Evolutionary conservation across 1,139 yeast genomes (phyloP).

Genomic region (Geotrichum klebahnii): DNA sequence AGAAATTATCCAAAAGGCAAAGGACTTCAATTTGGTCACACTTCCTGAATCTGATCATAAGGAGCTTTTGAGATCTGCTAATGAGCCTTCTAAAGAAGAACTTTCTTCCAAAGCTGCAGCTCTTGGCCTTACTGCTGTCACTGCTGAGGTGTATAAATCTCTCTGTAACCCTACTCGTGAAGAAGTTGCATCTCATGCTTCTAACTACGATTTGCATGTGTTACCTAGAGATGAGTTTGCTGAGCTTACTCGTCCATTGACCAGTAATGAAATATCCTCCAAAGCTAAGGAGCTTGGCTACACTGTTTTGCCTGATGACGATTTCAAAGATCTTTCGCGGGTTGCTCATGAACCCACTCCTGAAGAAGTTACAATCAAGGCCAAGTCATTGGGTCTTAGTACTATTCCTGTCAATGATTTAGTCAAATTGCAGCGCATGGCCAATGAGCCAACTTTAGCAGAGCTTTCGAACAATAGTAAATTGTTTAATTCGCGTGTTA

Average conservation of each 20-base stretch:
- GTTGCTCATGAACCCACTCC: slow-evolving; percentile 22
- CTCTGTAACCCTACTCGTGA: slow-evolving; percentile 27
- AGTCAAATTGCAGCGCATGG: slow-evolving; percentile 26
- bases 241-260: slow-evolving; percentile 13
- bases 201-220: slow-evolving; percentile 33
- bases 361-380: slow-evolving; percentile 25
- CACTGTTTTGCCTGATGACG: slow-evolving; percentile 33
- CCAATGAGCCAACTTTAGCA: slow-evolving; percentile 30
- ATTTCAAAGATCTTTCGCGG: slow-evolving; percentile 22
- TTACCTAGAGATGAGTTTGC: slow-evolving; percentile 31
- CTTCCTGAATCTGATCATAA: slow-evolving; percentile 25
- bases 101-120: slow-evolving; percentile 34
- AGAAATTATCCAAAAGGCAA: slow-evolving; percentile 39
- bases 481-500: slow-evolving; percentile 12
- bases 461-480: slow-evolving; percentile 29
- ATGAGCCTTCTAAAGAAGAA: slow-evolving; percentile 29
- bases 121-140: slow-evolving; percentile 35
- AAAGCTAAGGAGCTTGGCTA: slow-evolving; percentile 30
- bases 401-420: slow-evolving; percentile 31
- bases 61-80: slow-evolving; percentile 24
- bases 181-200: slow-evolving; percentile 38
- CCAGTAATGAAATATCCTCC: slow-evolving; percentile 28
- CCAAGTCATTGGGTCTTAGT: slow-evolving; percentile 33
- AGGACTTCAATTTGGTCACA: slow-evolving; percentile 27
- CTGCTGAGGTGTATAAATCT: slow-evolving; percentile 27